phyloP scores from a whole-genome alignment of 768 basidiomycete genomes.

The Leccinum sublutescens region DNA sequence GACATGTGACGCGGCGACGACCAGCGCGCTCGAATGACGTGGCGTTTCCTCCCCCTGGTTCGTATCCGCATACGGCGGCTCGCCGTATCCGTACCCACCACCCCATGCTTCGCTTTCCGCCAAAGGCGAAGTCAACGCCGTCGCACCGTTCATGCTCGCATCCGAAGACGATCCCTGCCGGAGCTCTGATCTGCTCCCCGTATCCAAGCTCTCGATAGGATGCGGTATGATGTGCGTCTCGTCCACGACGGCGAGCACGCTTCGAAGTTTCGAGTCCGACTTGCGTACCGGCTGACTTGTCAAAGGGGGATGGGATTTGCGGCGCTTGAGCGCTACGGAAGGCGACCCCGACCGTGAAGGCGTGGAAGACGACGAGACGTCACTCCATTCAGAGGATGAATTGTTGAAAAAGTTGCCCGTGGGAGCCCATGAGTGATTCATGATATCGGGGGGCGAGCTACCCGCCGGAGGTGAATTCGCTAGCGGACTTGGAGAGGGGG shows the following conservation, averaged over 20 bases:
- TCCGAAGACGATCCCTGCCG: slow-evolving; percentile 27
- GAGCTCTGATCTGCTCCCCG: slow-evolving; percentile 16
- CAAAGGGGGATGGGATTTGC: slow-evolving; percentile 50
- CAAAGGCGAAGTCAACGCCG: slow-evolving; percentile 4
- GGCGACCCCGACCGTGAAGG: slow-evolving; percentile 56
- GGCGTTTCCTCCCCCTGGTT: slow-evolving; percentile 45
- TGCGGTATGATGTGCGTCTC: slow-evolving; percentile 45
- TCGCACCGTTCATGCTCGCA: slow-evolving; percentile 25
- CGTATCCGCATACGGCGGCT: slow-evolving; percentile 34
- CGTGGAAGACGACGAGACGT: slow-evolving; percentile 37
- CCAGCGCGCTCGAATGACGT: slow-evolving; percentile 37
- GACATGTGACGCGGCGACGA: slow-evolving; percentile 18
- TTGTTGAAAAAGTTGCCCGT: slow-evolving; percentile 47
- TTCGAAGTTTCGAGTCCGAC: slow-evolving; percentile 66
- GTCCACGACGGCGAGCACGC: slow-evolving; percentile 69
- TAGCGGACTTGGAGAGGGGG: slow-evolving; percentile 60
- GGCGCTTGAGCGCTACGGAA: slow-evolving; percentile 39
- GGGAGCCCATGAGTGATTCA: slow-evolving; percentile 51
- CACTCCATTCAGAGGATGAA: slow-evolving; percentile 58
- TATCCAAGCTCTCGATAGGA: slow-evolving; percentile 25
- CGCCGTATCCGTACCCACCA: slow-evolving; percentile 37
- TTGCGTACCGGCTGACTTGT: slow-evolving; percentile 45
- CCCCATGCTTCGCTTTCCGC: slow-evolving; percentile 39
- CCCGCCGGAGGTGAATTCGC: slow-evolving; percentile 40
- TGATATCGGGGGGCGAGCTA: slow-evolving; percentile 36